phyloP scores from a whole-genome alignment of 2,329 filamentous ascomycete species.

The Colletotrichum cuscutae region DNA sequence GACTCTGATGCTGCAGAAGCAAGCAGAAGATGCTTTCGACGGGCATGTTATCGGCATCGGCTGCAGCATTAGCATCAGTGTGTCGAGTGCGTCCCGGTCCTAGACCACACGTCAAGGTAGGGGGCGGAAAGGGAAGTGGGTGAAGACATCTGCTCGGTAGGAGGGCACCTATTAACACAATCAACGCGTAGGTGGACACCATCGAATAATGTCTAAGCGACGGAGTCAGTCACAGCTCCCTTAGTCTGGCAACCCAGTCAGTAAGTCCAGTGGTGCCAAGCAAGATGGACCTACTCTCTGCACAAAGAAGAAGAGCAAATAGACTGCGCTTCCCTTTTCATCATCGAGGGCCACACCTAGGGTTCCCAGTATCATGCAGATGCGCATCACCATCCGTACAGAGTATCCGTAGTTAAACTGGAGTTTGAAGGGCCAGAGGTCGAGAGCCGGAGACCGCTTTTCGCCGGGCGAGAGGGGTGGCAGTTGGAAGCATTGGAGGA shows the following conservation, averaged over 20 bases:
- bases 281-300: not conserved
- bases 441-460: not conserved
- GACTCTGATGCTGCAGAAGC: not conserved
- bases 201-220: not conserved
- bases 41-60: constrained; percentile 4
- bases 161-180: not conserved
- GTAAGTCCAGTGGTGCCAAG: not conserved
- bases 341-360: not conserved
- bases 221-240: not conserved
- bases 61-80: not conserved
- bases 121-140: constrained; percentile 21
- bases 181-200: not conserved
- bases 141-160: not conserved
- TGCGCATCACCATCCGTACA: not conserved
- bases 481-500: not conserved
- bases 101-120: not conserved
- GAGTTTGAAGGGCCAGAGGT: not conserved
- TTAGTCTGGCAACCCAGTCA: not conserved
- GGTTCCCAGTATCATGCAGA: not conserved
- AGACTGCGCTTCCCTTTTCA: not conserved
- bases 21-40: constrained; percentile 7
- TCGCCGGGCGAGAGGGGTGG: not conserved
- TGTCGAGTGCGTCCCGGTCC: not conserved
- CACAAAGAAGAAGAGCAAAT: not conserved
- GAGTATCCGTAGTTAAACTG: too few species aligned